Evolutionary conservation across 495 filamentous ascomycete species (phyloP).

Genomic region (Hyaloscypha variabilis): DNA sequence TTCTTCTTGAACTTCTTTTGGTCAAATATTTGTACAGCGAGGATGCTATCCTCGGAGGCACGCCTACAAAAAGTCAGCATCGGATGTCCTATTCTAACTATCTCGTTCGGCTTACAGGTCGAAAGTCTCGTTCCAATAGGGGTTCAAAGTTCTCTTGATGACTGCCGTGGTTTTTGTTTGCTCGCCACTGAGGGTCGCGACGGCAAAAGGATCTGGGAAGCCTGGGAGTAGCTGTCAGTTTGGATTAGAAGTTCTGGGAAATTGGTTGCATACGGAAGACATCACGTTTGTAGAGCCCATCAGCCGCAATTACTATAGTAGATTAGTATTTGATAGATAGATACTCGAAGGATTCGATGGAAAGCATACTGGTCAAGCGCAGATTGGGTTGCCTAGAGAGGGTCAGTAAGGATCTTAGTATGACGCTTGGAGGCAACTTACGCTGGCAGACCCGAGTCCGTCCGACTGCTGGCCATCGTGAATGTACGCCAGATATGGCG

Average conservation of each 20-base stretch:
- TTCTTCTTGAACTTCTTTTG: constrained; percentile 99
- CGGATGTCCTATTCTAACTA: background rate
- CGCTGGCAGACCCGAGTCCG: constrained; percentile 63
- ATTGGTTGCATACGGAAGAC: constrained; percentile 77
- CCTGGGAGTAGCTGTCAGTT: constrained; percentile 54
- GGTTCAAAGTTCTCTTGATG: constrained; percentile 95
- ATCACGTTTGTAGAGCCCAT: constrained; percentile 98
- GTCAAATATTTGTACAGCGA: constrained; percentile 97
- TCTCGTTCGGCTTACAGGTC: constrained; percentile 70
- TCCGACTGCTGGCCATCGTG: constrained; percentile 45
- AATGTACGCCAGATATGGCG: constrained; percentile 34
- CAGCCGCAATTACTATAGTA: constrained; percentile 89
- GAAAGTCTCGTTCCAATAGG: constrained; percentile 99
- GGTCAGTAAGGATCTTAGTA: constrained; percentile 21
- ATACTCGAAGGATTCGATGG: background rate
- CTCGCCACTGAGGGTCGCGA: constrained; percentile 94
- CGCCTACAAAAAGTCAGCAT: constrained; percentile 54
- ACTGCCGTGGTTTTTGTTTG: constrained; percentile 95
- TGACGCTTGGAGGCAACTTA: constrained; percentile 39
- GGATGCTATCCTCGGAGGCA: constrained; percentile 90
- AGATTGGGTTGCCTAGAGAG: constrained; percentile 58
- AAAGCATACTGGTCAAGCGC: constrained; percentile 63
- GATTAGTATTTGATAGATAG: constrained; percentile 31
- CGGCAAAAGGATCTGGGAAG: constrained; percentile 96
- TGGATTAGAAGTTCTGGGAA: background rate